Evolutionary conservation across 2,329 filamentous ascomycete genomes (phyloP).

Genomic region (Claviceps quebecensis): DNA sequence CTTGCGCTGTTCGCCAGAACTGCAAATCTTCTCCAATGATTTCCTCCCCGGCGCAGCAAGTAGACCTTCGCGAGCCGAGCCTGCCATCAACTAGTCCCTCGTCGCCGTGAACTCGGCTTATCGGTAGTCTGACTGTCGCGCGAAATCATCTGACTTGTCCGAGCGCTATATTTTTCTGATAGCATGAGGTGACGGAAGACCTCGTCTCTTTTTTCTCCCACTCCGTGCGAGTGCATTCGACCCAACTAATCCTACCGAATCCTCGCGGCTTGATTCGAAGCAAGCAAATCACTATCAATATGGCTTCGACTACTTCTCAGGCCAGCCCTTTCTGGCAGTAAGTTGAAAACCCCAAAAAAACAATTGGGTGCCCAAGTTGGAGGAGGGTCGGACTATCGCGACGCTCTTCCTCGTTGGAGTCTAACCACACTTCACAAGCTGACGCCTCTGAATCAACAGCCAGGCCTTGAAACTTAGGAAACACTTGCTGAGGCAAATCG

Average conservation of each 20-base stretch:
- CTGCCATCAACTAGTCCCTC: conserved; percentile 15
- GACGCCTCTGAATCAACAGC: conserved; percentile 15
- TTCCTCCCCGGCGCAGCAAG: conserved; percentile 19
- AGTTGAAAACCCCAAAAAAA: conserved; percentile 9
- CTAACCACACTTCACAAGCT: neutral
- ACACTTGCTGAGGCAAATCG: conserved; percentile 28
- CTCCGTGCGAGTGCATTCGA: neutral
- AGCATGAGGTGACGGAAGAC: conserved; percentile 20
- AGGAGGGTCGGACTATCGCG: neutral
- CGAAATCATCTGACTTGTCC: neutral
- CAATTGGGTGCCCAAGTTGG: neutral
- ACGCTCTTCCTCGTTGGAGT: neutral
- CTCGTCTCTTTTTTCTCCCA: conserved; percentile 10
- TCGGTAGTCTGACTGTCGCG: conserved; percentile 19
- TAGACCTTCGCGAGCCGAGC: conserved; percentile 23
- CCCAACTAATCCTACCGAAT: neutral
- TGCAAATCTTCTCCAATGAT: conserved; percentile 21
- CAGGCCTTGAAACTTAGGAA: conserved; percentile 29
- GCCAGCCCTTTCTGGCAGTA: conserved; percentile 27
- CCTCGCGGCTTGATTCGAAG: conserved; percentile 4
- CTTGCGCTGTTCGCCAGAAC: conserved; percentile 7
- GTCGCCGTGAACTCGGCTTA: conserved; percentile 17
- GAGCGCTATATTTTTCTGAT: conserved; percentile 15
- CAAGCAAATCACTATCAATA: neutral
- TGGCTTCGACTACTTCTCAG: conserved; percentile 12